phyloP scores from a whole-genome alignment of 2,329 filamentous ascomycete species.

The Nemania sp. region DNA sequence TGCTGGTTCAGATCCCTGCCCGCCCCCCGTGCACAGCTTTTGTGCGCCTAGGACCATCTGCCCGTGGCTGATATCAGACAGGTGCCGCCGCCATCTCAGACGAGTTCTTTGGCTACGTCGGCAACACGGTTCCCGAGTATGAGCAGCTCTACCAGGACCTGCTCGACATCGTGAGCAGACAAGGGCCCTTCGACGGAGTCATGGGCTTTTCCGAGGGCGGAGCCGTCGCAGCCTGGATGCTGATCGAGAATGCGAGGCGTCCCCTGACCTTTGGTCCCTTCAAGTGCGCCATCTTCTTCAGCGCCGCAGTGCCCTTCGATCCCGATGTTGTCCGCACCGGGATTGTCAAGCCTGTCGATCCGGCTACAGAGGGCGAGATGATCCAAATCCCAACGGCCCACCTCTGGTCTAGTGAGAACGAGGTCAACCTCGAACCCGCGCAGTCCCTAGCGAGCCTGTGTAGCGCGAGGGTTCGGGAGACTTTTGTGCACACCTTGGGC shows the following conservation, averaged over 20 bases:
- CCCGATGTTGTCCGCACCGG: constrained; percentile 32
- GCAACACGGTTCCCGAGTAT: constrained; percentile 28
- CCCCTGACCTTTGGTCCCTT: constrained; percentile 32
- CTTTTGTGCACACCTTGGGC: constrained; percentile 34
- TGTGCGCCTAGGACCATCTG: background rate
- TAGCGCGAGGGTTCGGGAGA: constrained; percentile 28
- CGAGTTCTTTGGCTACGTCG: constrained; percentile 33
- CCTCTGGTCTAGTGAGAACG: constrained; percentile 30
- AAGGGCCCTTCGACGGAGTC: constrained; percentile 37
- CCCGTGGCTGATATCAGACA: constrained; percentile 19
- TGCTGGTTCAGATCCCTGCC: constrained; percentile 25
- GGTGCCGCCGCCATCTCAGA: constrained; percentile 31
- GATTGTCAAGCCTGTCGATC: constrained; percentile 33
- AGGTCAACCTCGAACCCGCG: constrained; percentile 23
- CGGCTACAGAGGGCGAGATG: constrained; percentile 31
- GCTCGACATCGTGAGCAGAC: constrained; percentile 29
- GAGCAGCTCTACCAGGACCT: constrained; percentile 32
- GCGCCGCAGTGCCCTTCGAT: constrained; percentile 36
- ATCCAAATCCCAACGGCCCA: constrained; percentile 38
- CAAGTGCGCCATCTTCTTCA: constrained; percentile 40
- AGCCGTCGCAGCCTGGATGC: constrained; percentile 38
- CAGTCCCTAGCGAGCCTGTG: constrained; percentile 30
- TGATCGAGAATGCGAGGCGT: constrained; percentile 35
- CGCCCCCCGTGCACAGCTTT: background rate
- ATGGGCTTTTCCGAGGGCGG: constrained; percentile 41